Percentiles rank a stretch among this genome's conserved stretches.
Conservation (phyloP, 228 moss, liverwort and hornwort species). For the Sphagnum fallax region DNA sequence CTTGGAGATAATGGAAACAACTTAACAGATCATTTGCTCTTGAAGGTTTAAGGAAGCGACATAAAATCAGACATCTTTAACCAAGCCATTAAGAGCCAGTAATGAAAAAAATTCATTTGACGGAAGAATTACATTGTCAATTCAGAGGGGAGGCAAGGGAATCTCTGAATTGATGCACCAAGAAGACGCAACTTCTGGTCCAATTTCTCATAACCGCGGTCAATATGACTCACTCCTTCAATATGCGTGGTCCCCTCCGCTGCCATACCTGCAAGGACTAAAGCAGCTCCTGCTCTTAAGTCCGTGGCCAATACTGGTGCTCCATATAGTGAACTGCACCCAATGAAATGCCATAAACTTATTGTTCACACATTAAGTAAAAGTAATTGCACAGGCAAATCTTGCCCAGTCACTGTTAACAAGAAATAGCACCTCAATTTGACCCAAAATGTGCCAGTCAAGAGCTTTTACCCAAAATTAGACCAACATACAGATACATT, state of each 20-base stretch:
- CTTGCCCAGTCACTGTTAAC: too few species aligned
- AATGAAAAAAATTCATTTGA: not conserved
- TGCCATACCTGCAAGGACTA: constrained; percentile 91
- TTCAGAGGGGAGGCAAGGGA: constrained; percentile 60
- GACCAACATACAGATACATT: too few species aligned
- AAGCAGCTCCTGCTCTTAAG: constrained; percentile 95
- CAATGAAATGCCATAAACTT: not conserved
- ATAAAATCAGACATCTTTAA: too few species aligned
- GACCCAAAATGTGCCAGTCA: too few species aligned
- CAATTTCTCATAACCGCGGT: constrained; percentile 84
- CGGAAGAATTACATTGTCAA: constrained; percentile 22
- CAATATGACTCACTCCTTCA: constrained; percentile 77
- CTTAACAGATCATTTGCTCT: too few species aligned
- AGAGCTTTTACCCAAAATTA: too few species aligned
- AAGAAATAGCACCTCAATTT: too few species aligned
- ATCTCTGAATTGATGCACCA: constrained; percentile 64
- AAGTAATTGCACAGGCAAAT: too few species aligned
- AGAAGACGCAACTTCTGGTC: constrained; percentile 76
- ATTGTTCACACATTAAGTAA: too few species aligned
- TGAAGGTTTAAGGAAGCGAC: too few species aligned
- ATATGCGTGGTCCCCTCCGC: constrained; percentile 78
- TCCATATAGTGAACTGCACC: constrained; percentile 65
- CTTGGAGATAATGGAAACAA: too few species aligned
- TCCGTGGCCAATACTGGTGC: constrained; percentile 80
- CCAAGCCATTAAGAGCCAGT: too few species aligned